Conservation (phyloP, 225 moss, liverwort and hornwort genomes). For the Polytrichum formosum region DNA sequence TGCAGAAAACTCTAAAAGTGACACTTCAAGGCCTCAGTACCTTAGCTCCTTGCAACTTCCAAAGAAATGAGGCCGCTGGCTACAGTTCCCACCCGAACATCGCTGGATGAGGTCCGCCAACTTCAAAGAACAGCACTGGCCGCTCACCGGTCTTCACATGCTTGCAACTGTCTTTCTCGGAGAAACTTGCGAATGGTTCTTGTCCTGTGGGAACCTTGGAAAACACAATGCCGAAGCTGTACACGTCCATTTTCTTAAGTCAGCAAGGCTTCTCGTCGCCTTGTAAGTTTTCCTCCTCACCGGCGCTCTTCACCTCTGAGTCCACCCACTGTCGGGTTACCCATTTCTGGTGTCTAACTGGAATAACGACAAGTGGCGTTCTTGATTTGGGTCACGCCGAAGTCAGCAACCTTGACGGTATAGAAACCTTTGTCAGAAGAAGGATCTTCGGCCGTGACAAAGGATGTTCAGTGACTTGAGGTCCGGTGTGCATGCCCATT, state of each 20-base stretch:
- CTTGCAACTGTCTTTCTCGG: too few species aligned
- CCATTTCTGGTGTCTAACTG: background rate
- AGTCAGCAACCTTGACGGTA: slow-evolving; percentile 16
- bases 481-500: slow-evolving; percentile 16
- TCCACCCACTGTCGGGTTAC: slow-evolving; percentile 4
- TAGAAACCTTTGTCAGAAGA: background rate
- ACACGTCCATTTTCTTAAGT: slow-evolving; percentile 18
- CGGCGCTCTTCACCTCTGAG: too few species aligned
- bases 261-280: background rate
- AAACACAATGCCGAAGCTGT: slow-evolving; percentile 19
- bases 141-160: background rate
- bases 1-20: too few species aligned
- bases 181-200: background rate
- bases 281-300: too few species aligned
- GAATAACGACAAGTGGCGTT: background rate
- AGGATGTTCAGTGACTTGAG: slow-evolving; percentile 19
- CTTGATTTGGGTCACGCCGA: slow-evolving; percentile 4
- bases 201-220: slow-evolving; percentile 14
- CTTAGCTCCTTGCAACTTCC: slow-evolving; percentile 24
- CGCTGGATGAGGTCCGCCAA: slow-evolving; percentile 7
- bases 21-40: too few species aligned
- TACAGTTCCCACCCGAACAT: slow-evolving; percentile 11
- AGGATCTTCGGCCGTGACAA: background rate
- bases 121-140: slow-evolving; percentile 1
- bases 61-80: slow-evolving; percentile 11